phyloP scores from a whole-genome alignment of 2,329 filamentous ascomycete species.

The Furcasterigmium sp. region DNA sequence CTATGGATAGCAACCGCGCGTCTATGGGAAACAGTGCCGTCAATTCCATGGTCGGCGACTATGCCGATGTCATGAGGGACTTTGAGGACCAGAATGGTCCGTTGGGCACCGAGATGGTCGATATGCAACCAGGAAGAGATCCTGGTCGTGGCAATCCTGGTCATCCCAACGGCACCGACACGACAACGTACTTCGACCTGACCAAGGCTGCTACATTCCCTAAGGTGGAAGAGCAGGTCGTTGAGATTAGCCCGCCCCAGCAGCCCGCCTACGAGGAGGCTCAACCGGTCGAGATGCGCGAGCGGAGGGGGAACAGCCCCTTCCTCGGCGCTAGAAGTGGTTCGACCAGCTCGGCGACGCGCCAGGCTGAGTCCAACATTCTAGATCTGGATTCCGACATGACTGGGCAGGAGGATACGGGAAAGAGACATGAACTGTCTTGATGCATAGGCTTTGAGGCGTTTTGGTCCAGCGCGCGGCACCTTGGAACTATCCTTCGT shows the following conservation, averaged over 20 bases:
- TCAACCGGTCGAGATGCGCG: constrained; percentile 35
- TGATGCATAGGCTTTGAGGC: too few relatives aligned
- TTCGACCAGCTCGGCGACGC: constrained; percentile 4
- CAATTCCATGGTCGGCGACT: constrained; percentile 10
- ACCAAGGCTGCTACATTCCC: background rate
- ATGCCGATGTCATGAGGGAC: constrained; percentile 8
- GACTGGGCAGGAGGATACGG: too few relatives aligned
- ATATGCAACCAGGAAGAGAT: constrained; percentile 13
- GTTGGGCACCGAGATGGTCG: constrained; percentile 18
- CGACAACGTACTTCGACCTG: background rate
- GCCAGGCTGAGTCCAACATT: too few relatives aligned
- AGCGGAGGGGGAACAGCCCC: constrained; percentile 22
- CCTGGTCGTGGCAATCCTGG: constrained; percentile 9
- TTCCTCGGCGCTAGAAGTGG: constrained; percentile 19
- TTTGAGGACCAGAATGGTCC: constrained; percentile 20
- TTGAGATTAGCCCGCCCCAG: background rate
- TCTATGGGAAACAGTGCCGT: constrained; percentile 27
- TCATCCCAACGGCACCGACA: constrained; percentile 10
- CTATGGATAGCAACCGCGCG: constrained; percentile 40
- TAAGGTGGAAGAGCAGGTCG: background rate
- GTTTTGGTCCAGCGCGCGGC: too few relatives aligned
- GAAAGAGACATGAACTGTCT: too few relatives aligned
- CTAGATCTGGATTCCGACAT: too few relatives aligned
- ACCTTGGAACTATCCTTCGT: too few relatives aligned
- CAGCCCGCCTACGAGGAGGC: background rate